phyloP scores from a whole-genome alignment of 345 rosid genomes.

The Brassica juncea region DNA sequence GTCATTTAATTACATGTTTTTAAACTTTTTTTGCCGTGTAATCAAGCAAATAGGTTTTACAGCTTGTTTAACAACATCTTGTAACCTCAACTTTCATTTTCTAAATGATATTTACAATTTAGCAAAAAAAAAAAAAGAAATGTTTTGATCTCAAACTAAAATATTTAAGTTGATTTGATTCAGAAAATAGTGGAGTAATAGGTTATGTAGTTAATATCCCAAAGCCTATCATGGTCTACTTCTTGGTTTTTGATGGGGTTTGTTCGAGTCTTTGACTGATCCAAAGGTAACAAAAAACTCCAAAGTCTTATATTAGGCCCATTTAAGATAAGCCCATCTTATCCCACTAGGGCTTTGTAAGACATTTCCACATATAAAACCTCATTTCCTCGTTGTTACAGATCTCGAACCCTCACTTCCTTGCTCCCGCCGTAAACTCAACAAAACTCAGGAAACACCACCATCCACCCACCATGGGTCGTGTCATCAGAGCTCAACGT shows the following conservation, averaged over 20 bases:
- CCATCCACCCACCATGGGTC: constrained; percentile 48
- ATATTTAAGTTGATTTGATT: too few relatives aligned
- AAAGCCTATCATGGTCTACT: background rate
- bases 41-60: too few relatives aligned
- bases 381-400: background rate
- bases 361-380: background rate
- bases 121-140: too few relatives aligned
- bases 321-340: background rate
- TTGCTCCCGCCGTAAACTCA: constrained; percentile 22
- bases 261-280: too few relatives aligned
- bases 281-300: background rate
- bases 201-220: too few relatives aligned
- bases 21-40: too few relatives aligned
- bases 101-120: too few relatives aligned
- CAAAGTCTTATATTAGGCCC: background rate
- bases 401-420: background rate
- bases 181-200: too few relatives aligned
- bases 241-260: background rate
- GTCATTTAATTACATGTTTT: too few relatives aligned
- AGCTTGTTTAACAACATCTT: too few relatives aligned
- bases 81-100: too few relatives aligned
- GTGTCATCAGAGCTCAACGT: constrained; percentile 73
- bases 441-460: background rate
- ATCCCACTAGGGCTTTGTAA: constrained; percentile 33
- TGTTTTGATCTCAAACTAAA: too few relatives aligned